Evolutionary conservation across 2,329 filamentous ascomycete species (phyloP).

Genomic region (Claviceps capensis): DNA sequence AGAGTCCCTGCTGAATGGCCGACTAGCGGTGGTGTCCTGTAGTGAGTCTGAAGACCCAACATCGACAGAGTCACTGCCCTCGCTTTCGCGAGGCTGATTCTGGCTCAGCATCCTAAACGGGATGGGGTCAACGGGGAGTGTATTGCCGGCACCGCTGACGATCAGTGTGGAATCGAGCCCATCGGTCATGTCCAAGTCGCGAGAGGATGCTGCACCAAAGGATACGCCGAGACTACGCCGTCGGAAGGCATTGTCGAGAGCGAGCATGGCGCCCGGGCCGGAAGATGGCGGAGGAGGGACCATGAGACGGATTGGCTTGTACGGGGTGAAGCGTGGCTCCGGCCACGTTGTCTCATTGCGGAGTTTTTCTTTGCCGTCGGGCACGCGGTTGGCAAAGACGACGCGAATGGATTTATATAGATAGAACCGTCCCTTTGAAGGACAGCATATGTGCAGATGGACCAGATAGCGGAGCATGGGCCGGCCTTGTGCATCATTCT

Average conservation of each 20-base stretch:
- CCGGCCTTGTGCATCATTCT: conserved; percentile 29
- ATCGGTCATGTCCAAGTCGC: conserved; percentile 23
- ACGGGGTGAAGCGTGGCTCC: conserved; percentile 73
- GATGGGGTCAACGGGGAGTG: conserved; percentile 33
- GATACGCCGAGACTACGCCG: conserved; percentile 42
- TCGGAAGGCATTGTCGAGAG: conserved; percentile 45
- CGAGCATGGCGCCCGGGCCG: conserved; percentile 34
- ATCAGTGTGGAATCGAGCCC: conserved; percentile 7
- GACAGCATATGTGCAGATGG: conserved; percentile 85
- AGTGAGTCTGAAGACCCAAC: conserved; percentile 16
- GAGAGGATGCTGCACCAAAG: conserved; percentile 16
- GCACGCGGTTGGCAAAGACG: conserved; percentile 92
- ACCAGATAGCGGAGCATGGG: conserved; percentile 79
- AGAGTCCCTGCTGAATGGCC: conserved; percentile 24
- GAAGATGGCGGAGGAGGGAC: conserved; percentile 24
- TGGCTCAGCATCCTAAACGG: conserved; percentile 30
- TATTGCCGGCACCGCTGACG: conserved; percentile 15
- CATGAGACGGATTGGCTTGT: conserved; percentile 54
- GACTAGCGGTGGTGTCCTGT: conserved; percentile 16
- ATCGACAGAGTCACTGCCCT: conserved; percentile 16
- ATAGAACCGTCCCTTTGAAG: conserved; percentile 70
- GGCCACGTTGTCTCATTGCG: conserved; percentile 81
- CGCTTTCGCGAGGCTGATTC: conserved; percentile 17
- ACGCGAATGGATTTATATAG: conserved; percentile 86
- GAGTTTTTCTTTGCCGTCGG: conserved; percentile 86